Evolutionary conservation across 495 filamentous ascomycete genomes (phyloP).

Genomic region (Margaritispora aquatica): DNA sequence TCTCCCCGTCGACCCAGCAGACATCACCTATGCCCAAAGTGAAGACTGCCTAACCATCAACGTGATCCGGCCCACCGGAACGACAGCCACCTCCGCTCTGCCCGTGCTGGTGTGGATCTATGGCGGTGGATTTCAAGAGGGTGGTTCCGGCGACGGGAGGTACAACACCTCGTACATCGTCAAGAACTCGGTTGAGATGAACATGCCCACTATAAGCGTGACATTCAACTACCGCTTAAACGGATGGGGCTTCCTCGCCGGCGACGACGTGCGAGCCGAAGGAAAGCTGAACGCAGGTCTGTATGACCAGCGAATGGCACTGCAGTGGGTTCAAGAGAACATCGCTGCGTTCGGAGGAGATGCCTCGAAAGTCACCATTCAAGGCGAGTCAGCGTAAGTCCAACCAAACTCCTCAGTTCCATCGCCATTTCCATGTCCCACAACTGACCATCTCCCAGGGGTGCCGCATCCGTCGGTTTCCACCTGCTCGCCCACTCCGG

Average conservation of each 20-base stretch:
- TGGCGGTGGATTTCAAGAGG: slow-evolving; percentile 30
- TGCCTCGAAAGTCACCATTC: slow-evolving; percentile 32
- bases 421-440: too few relatives aligned
- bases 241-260: slow-evolving; percentile 49
- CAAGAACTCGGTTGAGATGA: slow-evolving; percentile 58
- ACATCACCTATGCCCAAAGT: slow-evolving; percentile 7
- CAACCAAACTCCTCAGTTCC: not conserved
- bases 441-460: slow-evolving; percentile 10
- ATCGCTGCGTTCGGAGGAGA: slow-evolving; percentile 68
- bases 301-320: slow-evolving; percentile 58
- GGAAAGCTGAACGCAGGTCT: slow-evolving; percentile 52
- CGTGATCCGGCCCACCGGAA: slow-evolving; percentile 33
- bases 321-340: slow-evolving; percentile 66
- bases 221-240: slow-evolving; percentile 47
- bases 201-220: slow-evolving; percentile 34
- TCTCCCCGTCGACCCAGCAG: slow-evolving; percentile 16
- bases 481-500: slow-evolving; percentile 1
- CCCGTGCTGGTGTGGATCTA: slow-evolving; percentile 38
- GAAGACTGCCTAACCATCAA: slow-evolving; percentile 54
- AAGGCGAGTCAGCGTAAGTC: slow-evolving; percentile 26
- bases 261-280: slow-evolving; percentile 2
- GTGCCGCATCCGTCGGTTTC: slow-evolving; percentile 41
- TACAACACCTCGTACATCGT: slow-evolving; percentile 36
- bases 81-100: slow-evolving; percentile 24
- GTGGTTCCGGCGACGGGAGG: slow-evolving; percentile 18